phyloP scores from a whole-genome alignment of 768 basidiomycete genomes.

The Amanita fuliginea region DNA sequence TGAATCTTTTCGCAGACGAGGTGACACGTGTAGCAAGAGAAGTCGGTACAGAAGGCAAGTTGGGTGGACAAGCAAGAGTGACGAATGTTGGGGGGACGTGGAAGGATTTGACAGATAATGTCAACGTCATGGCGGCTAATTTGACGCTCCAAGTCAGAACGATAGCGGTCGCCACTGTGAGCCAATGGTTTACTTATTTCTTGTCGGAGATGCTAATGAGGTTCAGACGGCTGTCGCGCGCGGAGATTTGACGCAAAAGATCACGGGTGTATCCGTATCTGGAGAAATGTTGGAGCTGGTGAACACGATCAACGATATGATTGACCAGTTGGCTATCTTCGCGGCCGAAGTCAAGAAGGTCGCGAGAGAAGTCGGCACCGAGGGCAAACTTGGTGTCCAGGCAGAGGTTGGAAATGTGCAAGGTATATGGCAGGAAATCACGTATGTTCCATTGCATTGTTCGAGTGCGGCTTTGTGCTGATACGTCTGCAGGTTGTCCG shows the following conservation, averaged over 20 bases:
- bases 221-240: conserved; percentile 74
- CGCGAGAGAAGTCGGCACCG: conserved; percentile 94
- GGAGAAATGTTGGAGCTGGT: conserved; percentile 96
- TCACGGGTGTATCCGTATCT: conserved; percentile 82
- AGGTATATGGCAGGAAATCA: conserved; percentile 98
- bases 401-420: conserved; percentile 96
- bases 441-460: conserved; percentile 41
- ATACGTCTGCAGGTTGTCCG: conserved; percentile 57
- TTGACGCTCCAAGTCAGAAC: conserved; percentile 90
- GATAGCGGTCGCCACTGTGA: conserved; percentile 83
- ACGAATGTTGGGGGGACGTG: conserved; percentile 94
- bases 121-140: conserved; percentile 93
- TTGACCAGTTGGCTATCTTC: conserved; percentile 47
- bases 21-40: conserved; percentile 81
- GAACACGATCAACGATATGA: conserved; percentile 92
- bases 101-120: conserved; percentile 94
- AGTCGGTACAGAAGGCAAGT: conserved; percentile 91
- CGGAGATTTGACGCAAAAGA: conserved; percentile 90
- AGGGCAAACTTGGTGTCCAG: conserved; percentile 97
- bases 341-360: conserved; percentile 79
- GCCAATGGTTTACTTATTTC: conserved; percentile 15
- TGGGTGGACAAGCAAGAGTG: conserved; percentile 92
- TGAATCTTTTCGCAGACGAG: conserved; percentile 81
- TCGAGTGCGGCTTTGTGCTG: not conserved
- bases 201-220: not conserved